Evolutionary conservation across 345 rosid species (phyloP), one percentile per base, ranked within the genome.

Genomic region (Excoecaria agallocha): DNA sequence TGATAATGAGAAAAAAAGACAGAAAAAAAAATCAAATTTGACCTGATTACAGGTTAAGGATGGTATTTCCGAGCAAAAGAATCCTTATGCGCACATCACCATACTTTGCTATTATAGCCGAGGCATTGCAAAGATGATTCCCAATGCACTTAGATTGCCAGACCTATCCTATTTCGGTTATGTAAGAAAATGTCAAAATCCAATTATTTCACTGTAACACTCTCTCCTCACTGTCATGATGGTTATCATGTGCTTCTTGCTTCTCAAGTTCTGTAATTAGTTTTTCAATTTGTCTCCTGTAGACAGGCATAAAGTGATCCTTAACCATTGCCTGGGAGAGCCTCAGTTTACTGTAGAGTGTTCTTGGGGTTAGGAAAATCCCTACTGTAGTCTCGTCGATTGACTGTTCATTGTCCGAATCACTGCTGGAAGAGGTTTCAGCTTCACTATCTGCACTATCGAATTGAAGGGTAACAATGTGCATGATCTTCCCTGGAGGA

Each of bases 291-390:
- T 92, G 90, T 74, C 92, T 86, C 75, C 97, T 87, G 72, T 94
- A 94, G 65, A 90, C 85, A 24, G 98, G 98, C 98, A 94, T 92
- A 78, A 92, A 90, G 82, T 94, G 98, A 85, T 94, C 98, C 62
- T 86, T 85, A 49, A 94, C 84, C 98, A 94, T 92, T 56, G 90
- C 84, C 79, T 88, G 97, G 3, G 97, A 94, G 43, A 94, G 86
- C 82, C 98, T 89, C 78, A 94, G 79, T 76, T 89, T 94, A 83
- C 98, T 90, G 73, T 94, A 94, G 30, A 94, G 84, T 0, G 93
- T 85, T 65, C 98, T 80, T 2, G 89, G 89, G 37, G 98, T 90
- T 12, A 85, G 85, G 77, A 90, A 92, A 66, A 94, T 85, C 76
- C 94, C 91, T 30, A 91, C 84, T 77, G 82, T 85, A 49, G 84